Percentiles rank a stretch among this genome's conserved stretches.
These are phyloP conservation scores for Neobulgaria alba DNA, from an alignment of 2,329 filamentous ascomycete genomes.

Conservation along the genomic window DNA sequence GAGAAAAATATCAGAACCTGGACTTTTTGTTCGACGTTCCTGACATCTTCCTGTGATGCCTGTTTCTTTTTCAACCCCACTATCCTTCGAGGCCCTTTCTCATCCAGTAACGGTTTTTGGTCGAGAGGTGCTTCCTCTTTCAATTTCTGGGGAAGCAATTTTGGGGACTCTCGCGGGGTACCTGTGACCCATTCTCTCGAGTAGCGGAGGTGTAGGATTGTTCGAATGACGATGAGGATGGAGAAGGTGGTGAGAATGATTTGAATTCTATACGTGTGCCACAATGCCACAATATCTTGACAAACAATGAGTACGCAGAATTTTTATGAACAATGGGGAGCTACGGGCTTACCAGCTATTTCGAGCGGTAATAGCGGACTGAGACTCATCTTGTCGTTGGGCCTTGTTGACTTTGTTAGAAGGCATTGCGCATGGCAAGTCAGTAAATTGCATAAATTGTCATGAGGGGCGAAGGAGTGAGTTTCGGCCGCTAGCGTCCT, in stretches of 20 bases:
- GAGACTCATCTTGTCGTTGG: too few species aligned
- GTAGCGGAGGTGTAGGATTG: neutral
- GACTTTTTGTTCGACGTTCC: conserved; percentile 37
- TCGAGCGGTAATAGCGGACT: neutral
- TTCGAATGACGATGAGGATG: neutral
- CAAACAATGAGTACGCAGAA: neutral
- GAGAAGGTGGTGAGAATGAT: conserved; percentile 1
- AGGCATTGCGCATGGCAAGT: too few species aligned
- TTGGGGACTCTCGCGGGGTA: conserved; percentile 13
- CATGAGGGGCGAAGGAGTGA: too few species aligned
- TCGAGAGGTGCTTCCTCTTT: conserved; percentile 16
- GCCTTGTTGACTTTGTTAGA: too few species aligned
- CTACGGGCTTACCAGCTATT: neutral
- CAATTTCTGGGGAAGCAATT: conserved; percentile 14
- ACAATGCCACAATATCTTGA: conserved; percentile 3
- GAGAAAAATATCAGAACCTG: conserved; percentile 83
- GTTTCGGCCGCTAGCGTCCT: too few species aligned
- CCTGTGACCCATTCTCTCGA: neutral
- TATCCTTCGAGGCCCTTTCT: conserved; percentile 32
- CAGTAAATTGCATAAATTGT: too few species aligned
- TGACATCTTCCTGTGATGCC: conserved; percentile 25
- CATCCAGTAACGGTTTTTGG: conserved; percentile 19
- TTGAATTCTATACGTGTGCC: conserved; percentile 2
- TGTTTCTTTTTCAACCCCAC: conserved; percentile 25
- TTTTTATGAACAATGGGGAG: neutral